Evolutionary conservation across 331 rosid genomes (phyloP), one percentile per base, ranked within the genome.

Genomic region (Prunus yedoensis): DNA sequence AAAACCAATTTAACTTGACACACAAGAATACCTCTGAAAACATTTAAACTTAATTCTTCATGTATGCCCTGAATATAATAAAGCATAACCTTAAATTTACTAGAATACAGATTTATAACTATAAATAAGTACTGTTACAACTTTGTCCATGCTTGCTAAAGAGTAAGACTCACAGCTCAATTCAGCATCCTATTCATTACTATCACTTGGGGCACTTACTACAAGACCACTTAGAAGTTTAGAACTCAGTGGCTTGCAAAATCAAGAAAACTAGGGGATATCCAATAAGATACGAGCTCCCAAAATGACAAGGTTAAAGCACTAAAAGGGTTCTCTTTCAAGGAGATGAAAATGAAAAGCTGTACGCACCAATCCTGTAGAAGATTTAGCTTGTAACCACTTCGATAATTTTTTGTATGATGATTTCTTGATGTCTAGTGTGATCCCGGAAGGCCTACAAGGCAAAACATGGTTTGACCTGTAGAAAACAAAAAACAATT

Each of bases 401-500:
- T 94, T 94, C 0, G 99, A 89, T 65, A 94, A 63, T 84, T 94
- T 94, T 88, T 92, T 94, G 87, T 90, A 62, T 28, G 99, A 92
- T 38, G 99, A 94, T 74, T 90, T 92, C 84, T 92, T 90, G 87
- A 94, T 89, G 89, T 94, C 96, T 56, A 92, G 81, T 56, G 96
- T 94, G 70, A 84, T 58, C 80, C 97, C 97, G 23, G 96, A 77
- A 77, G 97, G 97, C 73, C 97, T 90, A 73, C 97, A 94, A 70
- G 91, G 91, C 77, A 94, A 80, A 70, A 90, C 84, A 83, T 94
- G 92, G 78, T 92, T 94, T 67, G 99, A 86, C 99, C 99, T 92
- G 77, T 68, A 80, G 38, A 46, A 56, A 56, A 32, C 75, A 63
- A 13, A 71, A 20, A 66, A 46, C 38, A 75, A 76, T 63, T 18